These are phyloP conservation scores for Mycena amicta DNA, from an alignment of 768 basidiomycete genomes.

Conservation along the genomic window DNA sequence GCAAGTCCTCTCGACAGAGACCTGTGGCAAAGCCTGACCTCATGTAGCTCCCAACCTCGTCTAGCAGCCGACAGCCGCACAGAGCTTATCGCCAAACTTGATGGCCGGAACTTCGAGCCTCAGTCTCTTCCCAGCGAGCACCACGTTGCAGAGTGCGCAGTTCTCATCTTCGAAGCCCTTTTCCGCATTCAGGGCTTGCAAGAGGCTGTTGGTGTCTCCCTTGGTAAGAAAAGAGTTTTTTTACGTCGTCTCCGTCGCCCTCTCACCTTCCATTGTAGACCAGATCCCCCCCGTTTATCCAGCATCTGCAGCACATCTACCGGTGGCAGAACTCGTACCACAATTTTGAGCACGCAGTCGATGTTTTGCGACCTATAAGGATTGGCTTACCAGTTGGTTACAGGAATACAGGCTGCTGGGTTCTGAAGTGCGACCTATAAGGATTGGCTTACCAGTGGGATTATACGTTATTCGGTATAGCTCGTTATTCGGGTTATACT, in stretches of 20 bases:
- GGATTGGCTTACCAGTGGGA: too few species aligned
- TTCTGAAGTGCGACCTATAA: too few species aligned
- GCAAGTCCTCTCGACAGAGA: constrained; percentile 33
- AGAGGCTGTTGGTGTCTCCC: constrained; percentile 55
- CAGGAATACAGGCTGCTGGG: too few species aligned
- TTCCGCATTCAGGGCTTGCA: constrained; percentile 79
- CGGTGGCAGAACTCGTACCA: constrained; percentile 92
- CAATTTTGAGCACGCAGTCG: constrained; percentile 95
- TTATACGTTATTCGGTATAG: too few species aligned
- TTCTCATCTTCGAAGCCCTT: constrained; percentile 87
- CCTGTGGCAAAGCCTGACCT: constrained; percentile 1
- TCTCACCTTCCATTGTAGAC: constrained; percentile 43
- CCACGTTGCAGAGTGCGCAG: constrained; percentile 78
- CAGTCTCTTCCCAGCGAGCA: constrained; percentile 72
- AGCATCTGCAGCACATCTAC: constrained; percentile 87
- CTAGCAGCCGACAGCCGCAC: constrained; percentile 52
- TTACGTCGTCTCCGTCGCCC: constrained; percentile 5
- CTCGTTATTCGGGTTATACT: too few species aligned
- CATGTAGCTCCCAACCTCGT: constrained; percentile 37
- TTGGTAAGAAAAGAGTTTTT: constrained; percentile 51
- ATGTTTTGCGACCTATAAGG: too few species aligned
- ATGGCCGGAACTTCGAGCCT: constrained; percentile 90
- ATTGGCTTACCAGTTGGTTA: too few species aligned
- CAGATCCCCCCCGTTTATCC: constrained; percentile 77
- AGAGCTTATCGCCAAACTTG: constrained; percentile 67